phyloP scores from a whole-genome alignment of 805 yeast species.

The Metschnikowia similis region DNA sequence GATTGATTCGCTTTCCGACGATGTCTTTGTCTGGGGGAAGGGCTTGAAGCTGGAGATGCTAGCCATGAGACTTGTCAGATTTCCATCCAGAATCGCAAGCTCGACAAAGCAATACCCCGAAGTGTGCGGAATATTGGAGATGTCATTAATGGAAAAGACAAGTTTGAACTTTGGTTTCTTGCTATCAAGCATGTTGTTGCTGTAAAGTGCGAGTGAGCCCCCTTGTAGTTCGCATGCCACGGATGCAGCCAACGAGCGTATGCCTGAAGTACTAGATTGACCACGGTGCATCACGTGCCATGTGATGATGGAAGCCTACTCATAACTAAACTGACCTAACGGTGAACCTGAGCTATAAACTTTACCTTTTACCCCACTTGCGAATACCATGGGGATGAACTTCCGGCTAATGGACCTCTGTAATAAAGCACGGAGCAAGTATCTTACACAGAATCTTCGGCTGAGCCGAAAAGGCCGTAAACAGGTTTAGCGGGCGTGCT shows the following conservation, averaged over 20 bases:
- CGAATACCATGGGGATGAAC: too few species aligned
- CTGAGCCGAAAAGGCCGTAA: background rate
- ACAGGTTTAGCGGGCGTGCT: too few species aligned
- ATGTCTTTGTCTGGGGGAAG: slow-evolving; percentile 8
- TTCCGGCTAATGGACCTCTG: too few species aligned
- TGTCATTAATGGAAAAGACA: slow-evolving; percentile 55
- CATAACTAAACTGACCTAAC: too few species aligned
- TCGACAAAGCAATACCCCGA: slow-evolving; percentile 65
- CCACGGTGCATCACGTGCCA: background rate
- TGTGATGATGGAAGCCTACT: background rate
- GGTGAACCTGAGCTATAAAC: too few species aligned
- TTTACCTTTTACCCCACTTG: background rate
- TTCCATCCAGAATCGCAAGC: slow-evolving; percentile 55
- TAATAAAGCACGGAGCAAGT: too few species aligned
- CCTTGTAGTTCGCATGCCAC: background rate
- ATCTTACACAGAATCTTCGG: too few species aligned
- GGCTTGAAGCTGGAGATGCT: slow-evolving; percentile 13
- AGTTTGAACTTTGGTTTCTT: slow-evolving; percentile 61
- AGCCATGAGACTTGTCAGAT: slow-evolving; percentile 12
- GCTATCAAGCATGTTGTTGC: slow-evolving; percentile 16
- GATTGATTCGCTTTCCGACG: background rate
- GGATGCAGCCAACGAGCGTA: background rate
- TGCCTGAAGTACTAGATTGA: background rate
- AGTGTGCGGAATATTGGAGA: slow-evolving; percentile 81
- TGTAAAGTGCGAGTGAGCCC: background rate